phyloP scores from a whole-genome alignment of 352 stramenopile species.

The Globisporangium emineosum region DNA sequence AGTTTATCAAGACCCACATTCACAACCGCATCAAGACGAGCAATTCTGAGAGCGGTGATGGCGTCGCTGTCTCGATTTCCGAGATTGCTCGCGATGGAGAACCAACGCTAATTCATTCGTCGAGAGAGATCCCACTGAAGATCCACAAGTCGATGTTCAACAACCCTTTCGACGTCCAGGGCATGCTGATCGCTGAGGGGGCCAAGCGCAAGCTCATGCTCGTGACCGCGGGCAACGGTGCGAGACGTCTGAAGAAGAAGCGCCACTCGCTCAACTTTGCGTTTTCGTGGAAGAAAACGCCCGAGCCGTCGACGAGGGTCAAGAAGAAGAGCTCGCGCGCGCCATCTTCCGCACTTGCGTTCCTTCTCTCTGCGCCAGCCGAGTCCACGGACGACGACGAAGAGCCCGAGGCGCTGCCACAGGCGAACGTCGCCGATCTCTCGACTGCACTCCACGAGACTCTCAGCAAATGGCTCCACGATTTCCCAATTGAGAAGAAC shows the following conservation, averaged over 20 bases:
- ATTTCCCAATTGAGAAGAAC: constrained; percentile 55
- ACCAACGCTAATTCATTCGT: constrained; percentile 36
- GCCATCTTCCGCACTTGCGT: constrained; percentile 69
- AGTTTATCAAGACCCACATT: constrained; percentile 66
- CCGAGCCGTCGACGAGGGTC: constrained; percentile 49
- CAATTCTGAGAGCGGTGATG: not conserved
- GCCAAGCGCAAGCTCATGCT: constrained; percentile 79
- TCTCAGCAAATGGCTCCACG: constrained; percentile 62
- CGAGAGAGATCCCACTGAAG: constrained; percentile 58
- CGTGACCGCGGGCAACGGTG: constrained; percentile 59
- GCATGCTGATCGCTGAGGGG: constrained; percentile 68
- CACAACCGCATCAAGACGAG: constrained; percentile 38
- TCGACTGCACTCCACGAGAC: constrained; percentile 38
- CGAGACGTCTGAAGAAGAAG: constrained; percentile 82
- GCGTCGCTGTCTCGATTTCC: not conserved
- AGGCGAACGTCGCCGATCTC: constrained; percentile 55
- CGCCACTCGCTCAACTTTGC: constrained; percentile 76
- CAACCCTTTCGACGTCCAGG: constrained; percentile 67
- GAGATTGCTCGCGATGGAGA: constrained; percentile 26
- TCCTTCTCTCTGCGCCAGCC: constrained; percentile 66
- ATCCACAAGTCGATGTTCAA: constrained; percentile 88
- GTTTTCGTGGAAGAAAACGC: constrained; percentile 80
- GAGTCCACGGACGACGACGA: constrained; percentile 79
- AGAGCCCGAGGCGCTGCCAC: constrained; percentile 57
- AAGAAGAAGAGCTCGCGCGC: constrained; percentile 73